These are phyloP conservation scores for Annulohypoxylon truncatum DNA, from an alignment of 2,329 filamentous ascomycete genomes.

Conservation along the genomic window DNA sequence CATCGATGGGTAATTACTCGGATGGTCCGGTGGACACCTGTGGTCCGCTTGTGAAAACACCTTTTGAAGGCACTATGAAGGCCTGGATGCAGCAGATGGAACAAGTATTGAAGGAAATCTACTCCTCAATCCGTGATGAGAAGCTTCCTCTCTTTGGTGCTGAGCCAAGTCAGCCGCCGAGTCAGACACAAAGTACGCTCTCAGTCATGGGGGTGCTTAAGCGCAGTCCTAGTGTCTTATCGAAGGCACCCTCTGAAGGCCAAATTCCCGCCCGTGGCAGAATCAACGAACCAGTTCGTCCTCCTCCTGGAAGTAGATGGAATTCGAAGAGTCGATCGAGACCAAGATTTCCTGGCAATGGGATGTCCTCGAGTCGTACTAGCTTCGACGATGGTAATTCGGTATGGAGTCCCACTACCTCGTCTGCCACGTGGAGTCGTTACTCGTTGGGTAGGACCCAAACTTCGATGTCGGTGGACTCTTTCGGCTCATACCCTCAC, in stretches of 20 bases:
- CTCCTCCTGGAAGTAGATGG: slow-evolving; percentile 74
- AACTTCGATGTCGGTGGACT: slow-evolving; percentile 92
- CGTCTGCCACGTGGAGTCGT: slow-evolving; percentile 96
- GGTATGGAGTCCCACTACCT: slow-evolving; percentile 85
- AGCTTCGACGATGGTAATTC: slow-evolving; percentile 93
- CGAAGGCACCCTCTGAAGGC: slow-evolving; percentile 90
- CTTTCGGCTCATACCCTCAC: slow-evolving; percentile 80
- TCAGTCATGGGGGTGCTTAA: slow-evolving; percentile 83
- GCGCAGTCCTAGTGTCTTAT: slow-evolving; percentile 88
- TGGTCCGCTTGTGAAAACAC: slow-evolving; percentile 80
- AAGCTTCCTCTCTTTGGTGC: slow-evolving; percentile 87
- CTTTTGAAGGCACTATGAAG: slow-evolving; percentile 79
- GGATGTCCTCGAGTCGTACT: slow-evolving; percentile 89
- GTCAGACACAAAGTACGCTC: slow-evolving; percentile 69
- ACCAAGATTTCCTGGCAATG: slow-evolving; percentile 80
- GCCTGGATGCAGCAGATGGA: slow-evolving; percentile 93
- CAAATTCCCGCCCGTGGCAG: slow-evolving; percentile 77
- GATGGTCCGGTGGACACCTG: slow-evolving; percentile 62
- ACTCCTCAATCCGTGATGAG: slow-evolving; percentile 86
- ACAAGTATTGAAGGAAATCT: slow-evolving; percentile 90
- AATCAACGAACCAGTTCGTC: slow-evolving; percentile 67
- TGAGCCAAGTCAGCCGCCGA: slow-evolving; percentile 58
- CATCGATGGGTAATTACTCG: slow-evolving; percentile 54
- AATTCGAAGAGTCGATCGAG: slow-evolving; percentile 87
- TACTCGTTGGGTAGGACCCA: slow-evolving; percentile 92